Percentiles rank a stretch among this genome's conserved stretches.
Evolutionary conservation across 73 alveolate species (phyloP).

Genomic region (Tetrahymena borealis): DNA sequence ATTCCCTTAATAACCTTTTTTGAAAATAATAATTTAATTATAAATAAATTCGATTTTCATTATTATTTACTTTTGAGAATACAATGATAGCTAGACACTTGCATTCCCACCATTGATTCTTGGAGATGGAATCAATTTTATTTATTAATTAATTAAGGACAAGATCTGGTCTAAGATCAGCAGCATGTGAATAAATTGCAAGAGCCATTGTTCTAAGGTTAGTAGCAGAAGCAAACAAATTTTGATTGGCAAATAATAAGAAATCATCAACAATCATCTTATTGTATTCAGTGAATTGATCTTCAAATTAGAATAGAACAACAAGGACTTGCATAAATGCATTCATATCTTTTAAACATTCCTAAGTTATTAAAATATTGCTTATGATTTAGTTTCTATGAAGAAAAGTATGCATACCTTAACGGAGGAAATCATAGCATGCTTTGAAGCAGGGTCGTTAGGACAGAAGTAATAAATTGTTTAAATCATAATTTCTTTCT

Average conservation of each 20-base stretch:
- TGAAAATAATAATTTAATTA: too few species aligned
- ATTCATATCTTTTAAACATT: background rate
- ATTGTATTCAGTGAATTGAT: conserved; percentile 9
- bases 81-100: conserved; percentile 22
- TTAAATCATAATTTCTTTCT: conserved; percentile 17
- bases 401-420: background rate
- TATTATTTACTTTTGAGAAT: background rate
- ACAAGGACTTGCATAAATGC: conserved; percentile 23
- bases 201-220: conserved; percentile 13
- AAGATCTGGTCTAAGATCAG: conserved; percentile 12
- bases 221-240: conserved; percentile 6
- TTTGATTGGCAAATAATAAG: background rate
- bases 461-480: conserved; percentile 15
- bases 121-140: background rate
- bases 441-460: conserved; percentile 22
- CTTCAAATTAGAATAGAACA: conserved; percentile 18
- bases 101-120: conserved; percentile 37
- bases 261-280: background rate
- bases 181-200: conserved; percentile 34
- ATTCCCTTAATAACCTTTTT: background rate
- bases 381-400: background rate
- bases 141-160: background rate
- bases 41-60: too few species aligned
- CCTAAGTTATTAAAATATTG: background rate
- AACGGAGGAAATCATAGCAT: conserved; percentile 16